Evolutionary conservation across 2,329 filamentous ascomycete species (phyloP).

Genomic region (Sclerotinia nivalis): DNA sequence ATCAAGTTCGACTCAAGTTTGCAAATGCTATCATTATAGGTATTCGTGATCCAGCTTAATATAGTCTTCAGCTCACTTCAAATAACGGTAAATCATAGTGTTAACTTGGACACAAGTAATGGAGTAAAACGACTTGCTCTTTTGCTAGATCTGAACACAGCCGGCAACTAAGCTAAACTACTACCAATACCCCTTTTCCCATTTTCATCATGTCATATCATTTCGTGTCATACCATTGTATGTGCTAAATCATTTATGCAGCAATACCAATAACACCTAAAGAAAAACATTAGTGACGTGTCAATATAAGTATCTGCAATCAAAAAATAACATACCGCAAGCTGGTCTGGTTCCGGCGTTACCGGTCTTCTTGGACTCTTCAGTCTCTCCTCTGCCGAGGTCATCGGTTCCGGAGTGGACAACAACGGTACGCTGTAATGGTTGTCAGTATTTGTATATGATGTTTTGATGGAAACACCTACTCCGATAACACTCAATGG

Average conservation of each 20-base stretch:
- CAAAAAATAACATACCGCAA: slow-evolving; percentile 68
- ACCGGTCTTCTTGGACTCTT: slow-evolving; percentile 97
- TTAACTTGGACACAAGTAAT: background rate
- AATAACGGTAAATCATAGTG: background rate
- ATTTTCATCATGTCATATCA: slow-evolving; percentile 7
- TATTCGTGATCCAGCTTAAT: background rate
- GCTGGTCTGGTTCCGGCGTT: slow-evolving; percentile 92
- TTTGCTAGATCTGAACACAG: background rate
- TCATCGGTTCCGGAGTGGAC: slow-evolving; percentile 95
- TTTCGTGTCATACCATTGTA: background rate
- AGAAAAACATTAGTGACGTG: background rate
- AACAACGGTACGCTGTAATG: slow-evolving; percentile 79
- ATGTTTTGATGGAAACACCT: slow-evolving; percentile 37
- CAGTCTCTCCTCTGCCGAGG: slow-evolving; percentile 86
- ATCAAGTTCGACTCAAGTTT: background rate
- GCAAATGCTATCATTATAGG: too few relatives aligned
- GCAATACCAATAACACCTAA: slow-evolving; percentile 87
- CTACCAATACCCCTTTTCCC: background rate
- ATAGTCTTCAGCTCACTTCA: background rate
- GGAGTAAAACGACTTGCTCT: background rate
- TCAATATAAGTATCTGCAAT: slow-evolving; percentile 1
- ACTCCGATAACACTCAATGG: slow-evolving; percentile 93
- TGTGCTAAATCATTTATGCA: slow-evolving; percentile 51
- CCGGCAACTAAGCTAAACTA: slow-evolving; percentile 1
- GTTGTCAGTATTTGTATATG: slow-evolving; percentile 33